phyloP scores from a whole-genome alignment of 1,284 basidiomycete species.

The Thecaphora thlaspeos region DNA sequence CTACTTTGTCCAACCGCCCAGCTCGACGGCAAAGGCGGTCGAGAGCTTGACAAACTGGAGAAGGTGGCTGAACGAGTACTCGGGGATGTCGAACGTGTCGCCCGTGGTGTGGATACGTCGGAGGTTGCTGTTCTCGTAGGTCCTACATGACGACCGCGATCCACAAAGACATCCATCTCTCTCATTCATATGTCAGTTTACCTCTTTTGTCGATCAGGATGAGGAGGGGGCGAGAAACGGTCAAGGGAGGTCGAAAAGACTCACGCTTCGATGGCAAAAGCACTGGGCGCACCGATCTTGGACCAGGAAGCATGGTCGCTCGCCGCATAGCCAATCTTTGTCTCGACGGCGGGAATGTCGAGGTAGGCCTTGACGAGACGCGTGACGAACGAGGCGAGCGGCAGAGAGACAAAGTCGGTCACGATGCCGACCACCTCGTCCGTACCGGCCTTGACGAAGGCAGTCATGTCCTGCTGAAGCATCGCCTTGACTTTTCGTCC shows the following conservation, averaged over 20 bases:
- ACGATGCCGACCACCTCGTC: constrained; percentile 85
- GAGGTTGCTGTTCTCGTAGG: constrained; percentile 49
- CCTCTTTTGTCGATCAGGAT: too few relatives aligned
- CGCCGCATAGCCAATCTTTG: constrained; percentile 88
- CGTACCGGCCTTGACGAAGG: constrained; percentile 89
- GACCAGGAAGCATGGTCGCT: constrained; percentile 66
- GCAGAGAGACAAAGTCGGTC: constrained; percentile 76
- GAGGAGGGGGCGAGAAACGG: too few relatives aligned
- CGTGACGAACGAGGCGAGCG: constrained; percentile 74
- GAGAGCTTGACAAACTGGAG: constrained; percentile 48
- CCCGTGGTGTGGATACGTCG: constrained; percentile 39
- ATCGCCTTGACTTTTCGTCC: constrained; percentile 73
- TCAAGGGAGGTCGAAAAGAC: neutral
- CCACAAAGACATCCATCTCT: too few relatives aligned
- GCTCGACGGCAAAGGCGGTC: constrained; percentile 48
- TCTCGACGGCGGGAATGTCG: constrained; percentile 58
- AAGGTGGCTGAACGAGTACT: constrained; percentile 50
- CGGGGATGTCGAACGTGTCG: constrained; percentile 38
- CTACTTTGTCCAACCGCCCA: constrained; percentile 40
- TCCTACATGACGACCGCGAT: neutral
- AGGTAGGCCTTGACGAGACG: constrained; percentile 68
- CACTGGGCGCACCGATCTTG: constrained; percentile 56
- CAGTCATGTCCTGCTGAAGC: constrained; percentile 65
- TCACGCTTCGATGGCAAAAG: constrained; percentile 55
- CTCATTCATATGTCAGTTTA: too few relatives aligned